A percentile compares a stretch with the other conserved stretches of the same genome.
phyloP scores from a whole-genome alignment of 371 early-diverging fungal genomes.

The Lichtheimia ornata region DNA sequence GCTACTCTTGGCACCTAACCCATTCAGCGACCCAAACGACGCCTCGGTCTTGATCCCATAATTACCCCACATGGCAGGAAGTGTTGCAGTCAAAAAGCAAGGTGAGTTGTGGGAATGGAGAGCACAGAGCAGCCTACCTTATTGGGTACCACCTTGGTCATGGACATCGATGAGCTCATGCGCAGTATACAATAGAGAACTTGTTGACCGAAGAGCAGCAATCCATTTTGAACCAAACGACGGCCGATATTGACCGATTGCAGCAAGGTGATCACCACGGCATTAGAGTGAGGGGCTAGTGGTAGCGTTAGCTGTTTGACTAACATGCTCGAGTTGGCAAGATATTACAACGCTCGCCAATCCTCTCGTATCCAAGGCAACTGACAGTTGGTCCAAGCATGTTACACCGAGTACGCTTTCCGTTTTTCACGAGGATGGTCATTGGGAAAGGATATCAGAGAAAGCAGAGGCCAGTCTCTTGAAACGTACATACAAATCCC shows the following conservation, averaged over 20 bases:
- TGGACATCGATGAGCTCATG: not conserved
- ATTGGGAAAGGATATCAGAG: constrained; percentile 29
- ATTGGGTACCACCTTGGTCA: not conserved
- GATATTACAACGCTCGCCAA: constrained; percentile 37
- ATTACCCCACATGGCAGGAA: too few species aligned
- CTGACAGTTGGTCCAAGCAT: constrained; percentile 38
- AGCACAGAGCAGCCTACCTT: not conserved
- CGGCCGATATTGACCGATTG: constrained; percentile 39
- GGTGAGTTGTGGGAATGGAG: not conserved
- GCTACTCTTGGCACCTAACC: too few species aligned
- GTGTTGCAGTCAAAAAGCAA: constrained; percentile 3
- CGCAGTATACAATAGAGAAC: constrained; percentile 7
- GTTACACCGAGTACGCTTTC: constrained; percentile 44
- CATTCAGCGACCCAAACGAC: too few species aligned
- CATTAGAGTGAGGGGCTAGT: not conserved
- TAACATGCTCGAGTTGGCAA: constrained; percentile 6
- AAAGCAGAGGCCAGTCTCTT: not conserved
- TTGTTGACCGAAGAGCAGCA: constrained; percentile 50
- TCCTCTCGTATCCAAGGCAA: constrained; percentile 28
- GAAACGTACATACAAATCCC: not conserved
- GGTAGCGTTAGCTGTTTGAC: not conserved
- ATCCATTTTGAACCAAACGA: constrained; percentile 33
- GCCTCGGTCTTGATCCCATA: too few species aligned
- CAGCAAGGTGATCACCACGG: constrained; percentile 30
- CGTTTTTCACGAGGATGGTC: constrained; percentile 41